Base-by-base conservation (phyloP, 1,284 basidiomycete genomes). In the Moniliophthora roreri region DNA sequence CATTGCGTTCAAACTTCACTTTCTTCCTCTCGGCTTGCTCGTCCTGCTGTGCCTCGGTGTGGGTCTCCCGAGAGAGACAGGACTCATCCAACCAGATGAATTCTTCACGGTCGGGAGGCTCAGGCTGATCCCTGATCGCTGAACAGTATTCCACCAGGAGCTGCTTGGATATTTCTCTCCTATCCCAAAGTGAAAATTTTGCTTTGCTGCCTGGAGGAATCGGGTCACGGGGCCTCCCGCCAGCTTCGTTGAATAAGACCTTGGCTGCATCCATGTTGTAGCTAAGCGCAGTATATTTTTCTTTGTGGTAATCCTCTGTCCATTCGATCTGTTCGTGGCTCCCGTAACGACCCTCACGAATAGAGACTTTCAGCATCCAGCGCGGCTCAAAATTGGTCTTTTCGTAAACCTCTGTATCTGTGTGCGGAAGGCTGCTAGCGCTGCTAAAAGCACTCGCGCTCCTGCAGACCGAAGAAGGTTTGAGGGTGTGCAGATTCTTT, bases 1-100 rank as follows among this genome's bases (percentile, higher is more conserved):
- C 39, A 24, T 24, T 54, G 23, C 50, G 37, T 26, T 50, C 55
- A 39, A 7, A 26, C 15, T 13, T 16, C 32, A 24, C 13, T 1
- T 20, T 10, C 20, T 15, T 54, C 53, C 34, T 32, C 28, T 32
- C 28, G 28, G 28, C 28, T 32, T 32, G 7, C 6, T 26, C 37
- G 23, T 63, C 62, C 41, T 50, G 24, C 32, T 18, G 45, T 26
- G 41, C n/a, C 21, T 26, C 15, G 7, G 0, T 13, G 11, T 16
- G 51, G 50, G 26, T 60, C 51, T 3, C 50, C 3, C 59, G 48
- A 4, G 59, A 57, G 15, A 64, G 52, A 47, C 64, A 64, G 34
- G 62, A 61, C 36, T 64, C 64, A 35, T 66, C 63, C 20, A 66
- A 23, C 64, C 63, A 66, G 16, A 66, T 51, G 41, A 55, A 64